phyloP scores from a whole-genome alignment of 2,329 filamentous ascomycete genomes.

The Aspergillus tamarii region DNA sequence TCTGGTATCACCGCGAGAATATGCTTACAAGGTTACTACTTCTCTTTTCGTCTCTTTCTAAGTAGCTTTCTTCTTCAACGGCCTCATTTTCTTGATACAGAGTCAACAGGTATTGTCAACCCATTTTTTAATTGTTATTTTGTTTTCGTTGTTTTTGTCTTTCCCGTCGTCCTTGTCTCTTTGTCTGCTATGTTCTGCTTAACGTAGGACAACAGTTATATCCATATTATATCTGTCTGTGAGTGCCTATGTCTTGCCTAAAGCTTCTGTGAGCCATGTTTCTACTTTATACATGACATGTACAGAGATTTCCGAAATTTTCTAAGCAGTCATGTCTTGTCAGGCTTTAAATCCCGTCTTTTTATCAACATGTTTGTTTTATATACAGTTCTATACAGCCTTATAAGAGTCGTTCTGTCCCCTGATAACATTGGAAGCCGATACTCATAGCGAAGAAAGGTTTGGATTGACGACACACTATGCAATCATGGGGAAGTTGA shows the following conservation, averaged over 20 bases:
- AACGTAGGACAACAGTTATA: neutral
- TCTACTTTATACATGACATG: neutral
- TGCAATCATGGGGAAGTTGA: slow-evolving; percentile 42
- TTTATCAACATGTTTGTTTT: neutral
- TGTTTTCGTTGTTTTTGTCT: neutral
- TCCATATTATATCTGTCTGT: neutral
- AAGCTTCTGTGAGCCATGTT: neutral
- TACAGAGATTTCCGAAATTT: neutral
- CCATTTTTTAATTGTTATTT: neutral
- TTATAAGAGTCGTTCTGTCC: neutral
- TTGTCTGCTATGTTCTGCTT: neutral
- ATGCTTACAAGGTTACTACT: neutral
- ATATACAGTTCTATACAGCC: neutral
- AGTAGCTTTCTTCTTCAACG: neutral
- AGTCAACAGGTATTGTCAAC: neutral
- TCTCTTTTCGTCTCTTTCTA: neutral
- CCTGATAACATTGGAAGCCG: neutral
- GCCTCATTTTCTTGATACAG: neutral
- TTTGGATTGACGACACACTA: neutral
- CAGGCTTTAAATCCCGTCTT: neutral
- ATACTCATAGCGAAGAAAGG: neutral
- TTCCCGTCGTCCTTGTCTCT: neutral
- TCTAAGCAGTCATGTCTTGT: neutral
- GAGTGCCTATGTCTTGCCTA: neutral
- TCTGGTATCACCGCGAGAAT: neutral